Conservation (phyloP, 2,329 filamentous ascomycete species). For the Fusarium nygamai region DNA sequence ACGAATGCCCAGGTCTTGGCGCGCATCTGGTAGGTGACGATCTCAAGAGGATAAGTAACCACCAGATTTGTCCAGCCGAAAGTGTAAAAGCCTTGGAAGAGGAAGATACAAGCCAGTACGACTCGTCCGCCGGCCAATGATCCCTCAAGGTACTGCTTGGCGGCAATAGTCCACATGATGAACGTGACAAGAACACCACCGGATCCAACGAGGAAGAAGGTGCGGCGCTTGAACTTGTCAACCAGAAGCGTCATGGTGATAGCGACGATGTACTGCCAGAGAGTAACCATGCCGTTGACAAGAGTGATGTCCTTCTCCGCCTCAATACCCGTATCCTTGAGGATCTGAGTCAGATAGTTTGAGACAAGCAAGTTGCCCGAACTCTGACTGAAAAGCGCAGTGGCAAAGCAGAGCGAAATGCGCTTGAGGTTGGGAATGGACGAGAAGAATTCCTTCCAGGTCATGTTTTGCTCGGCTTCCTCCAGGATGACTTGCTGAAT, state of each 20-base stretch:
- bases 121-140: constrained; percentile 47
- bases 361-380: constrained; percentile 55
- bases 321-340: constrained; percentile 52
- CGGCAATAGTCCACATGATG: constrained; percentile 53
- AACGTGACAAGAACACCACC: constrained; percentile 52
- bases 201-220: constrained; percentile 52
- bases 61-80: constrained; percentile 56
- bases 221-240: constrained; percentile 50
- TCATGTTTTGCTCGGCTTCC: constrained; percentile 55
- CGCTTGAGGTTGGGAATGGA: constrained; percentile 53
- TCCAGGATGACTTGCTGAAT: constrained; percentile 59
- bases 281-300: constrained; percentile 53
- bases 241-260: constrained; percentile 50
- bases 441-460: constrained; percentile 55
- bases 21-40: constrained; percentile 54
- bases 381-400: constrained; percentile 53
- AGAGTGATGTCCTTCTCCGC: constrained; percentile 52
- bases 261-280: constrained; percentile 56
- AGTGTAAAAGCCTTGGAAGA: constrained; percentile 55
- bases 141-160: constrained; percentile 50
- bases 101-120: constrained; percentile 54
- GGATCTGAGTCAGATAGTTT: constrained; percentile 53
- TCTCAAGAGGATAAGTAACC: constrained; percentile 55
- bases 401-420: constrained; percentile 52
- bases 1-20: constrained; percentile 55